Conservation (phyloP, 148 eudicot species). For the Talinum fruticosum region DNA sequence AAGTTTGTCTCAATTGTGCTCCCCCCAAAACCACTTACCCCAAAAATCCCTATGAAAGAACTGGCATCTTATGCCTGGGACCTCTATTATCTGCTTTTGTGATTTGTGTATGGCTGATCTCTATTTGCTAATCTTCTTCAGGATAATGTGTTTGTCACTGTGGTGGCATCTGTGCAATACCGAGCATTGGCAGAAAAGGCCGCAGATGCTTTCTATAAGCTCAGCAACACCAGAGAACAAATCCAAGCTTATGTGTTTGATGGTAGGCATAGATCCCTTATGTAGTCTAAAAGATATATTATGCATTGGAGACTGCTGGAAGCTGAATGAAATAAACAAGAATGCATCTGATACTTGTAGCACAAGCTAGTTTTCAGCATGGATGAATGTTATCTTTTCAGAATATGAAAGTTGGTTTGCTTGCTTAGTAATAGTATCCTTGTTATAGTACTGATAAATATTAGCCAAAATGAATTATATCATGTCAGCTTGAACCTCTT, state of each 20-base stretch:
- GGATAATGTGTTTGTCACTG: conserved; percentile 72
- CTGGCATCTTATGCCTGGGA: background rate
- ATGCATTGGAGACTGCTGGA: background rate
- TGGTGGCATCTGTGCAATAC: conserved; percentile 69
- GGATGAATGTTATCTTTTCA: background rate
- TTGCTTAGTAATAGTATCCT: background rate
- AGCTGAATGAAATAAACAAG: background rate
- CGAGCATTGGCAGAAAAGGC: conserved; percentile 61
- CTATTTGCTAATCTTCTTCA: conserved; percentile 27
- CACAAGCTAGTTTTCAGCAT: background rate
- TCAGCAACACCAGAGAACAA: conserved; percentile 59
- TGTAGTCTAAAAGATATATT: background rate
- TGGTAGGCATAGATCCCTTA: conserved; percentile 34
- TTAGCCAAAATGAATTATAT: background rate
- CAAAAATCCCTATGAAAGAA: background rate
- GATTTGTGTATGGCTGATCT: background rate
- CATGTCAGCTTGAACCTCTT: background rate
- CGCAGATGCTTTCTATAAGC: conserved; percentile 61
- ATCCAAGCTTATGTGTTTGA: conserved; percentile 73
- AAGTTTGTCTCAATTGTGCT: too few relatives aligned
- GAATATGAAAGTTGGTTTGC: background rate
- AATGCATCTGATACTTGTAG: background rate
- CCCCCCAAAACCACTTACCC: too few relatives aligned
- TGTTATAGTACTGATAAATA: background rate
- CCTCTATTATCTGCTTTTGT: conserved; percentile 3